Evolutionary conservation across 768 basidiomycete genomes (phyloP).

Genomic region (Imleria badia): DNA sequence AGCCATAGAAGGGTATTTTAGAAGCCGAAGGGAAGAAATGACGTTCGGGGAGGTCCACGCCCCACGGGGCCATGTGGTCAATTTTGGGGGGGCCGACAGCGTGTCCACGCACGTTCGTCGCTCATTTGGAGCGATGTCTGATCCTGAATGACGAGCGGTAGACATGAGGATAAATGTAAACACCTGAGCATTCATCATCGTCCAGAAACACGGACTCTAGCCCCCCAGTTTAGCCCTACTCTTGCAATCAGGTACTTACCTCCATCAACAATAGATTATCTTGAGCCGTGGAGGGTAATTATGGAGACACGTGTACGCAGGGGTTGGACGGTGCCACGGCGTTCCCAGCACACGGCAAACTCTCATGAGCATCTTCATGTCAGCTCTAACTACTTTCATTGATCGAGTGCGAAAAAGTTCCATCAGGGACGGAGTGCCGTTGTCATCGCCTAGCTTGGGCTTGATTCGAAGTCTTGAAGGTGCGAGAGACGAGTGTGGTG

Average conservation of each 20-base stretch:
- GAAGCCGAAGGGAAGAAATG: neutral
- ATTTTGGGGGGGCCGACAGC: neutral
- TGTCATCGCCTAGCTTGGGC: neutral
- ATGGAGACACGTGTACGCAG: neutral
- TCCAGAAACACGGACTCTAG: neutral
- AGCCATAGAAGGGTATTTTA: neutral
- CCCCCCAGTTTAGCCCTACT: neutral
- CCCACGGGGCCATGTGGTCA: neutral
- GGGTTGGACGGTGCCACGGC: neutral
- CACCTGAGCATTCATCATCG: neutral
- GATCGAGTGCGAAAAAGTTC: neutral
- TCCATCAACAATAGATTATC: neutral
- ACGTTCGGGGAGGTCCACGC: neutral
- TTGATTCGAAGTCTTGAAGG: neutral
- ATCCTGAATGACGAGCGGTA: neutral
- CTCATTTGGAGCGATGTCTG: neutral
- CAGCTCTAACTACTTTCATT: neutral
- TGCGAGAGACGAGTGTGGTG: neutral
- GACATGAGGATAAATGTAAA: too few relatives aligned
- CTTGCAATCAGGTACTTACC: neutral
- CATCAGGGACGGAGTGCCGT: neutral
- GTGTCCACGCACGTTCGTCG: slow-evolving; percentile 15
- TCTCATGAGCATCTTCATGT: neutral
- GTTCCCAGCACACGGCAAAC: slow-evolving; percentile 1
- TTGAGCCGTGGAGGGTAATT: neutral